Evolutionary conservation across 2,329 filamentous ascomycete species (phyloP), one percentile per base, ranked within the genome.

Genomic region (Dactylella cylindrospora): DNA sequence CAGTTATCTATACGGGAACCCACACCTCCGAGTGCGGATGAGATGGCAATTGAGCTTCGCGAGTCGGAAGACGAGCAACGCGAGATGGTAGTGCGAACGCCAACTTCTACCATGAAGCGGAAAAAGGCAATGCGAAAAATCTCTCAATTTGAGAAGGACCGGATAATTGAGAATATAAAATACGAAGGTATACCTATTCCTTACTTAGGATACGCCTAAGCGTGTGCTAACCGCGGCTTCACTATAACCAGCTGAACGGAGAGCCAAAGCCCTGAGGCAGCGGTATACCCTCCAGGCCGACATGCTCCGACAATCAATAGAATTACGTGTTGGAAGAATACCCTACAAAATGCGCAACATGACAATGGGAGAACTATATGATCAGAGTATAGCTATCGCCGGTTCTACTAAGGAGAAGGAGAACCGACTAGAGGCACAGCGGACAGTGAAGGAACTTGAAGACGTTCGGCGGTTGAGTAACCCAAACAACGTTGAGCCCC

Each of bases 311-410:
- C 59, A 64, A 25, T 22, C 33, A 3, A 64, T 64, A 15, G 59
- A 64, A 43, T 44, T 55, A 4, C 44, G 59, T 20, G 40, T 64
- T 9, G 59, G 52, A 5, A 44, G 59, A 12, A 52, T 64, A 7
- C 59, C 59, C 1, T 55, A 57, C 33, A 64, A 64, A 38, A 55
- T 64, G 51, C 44, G 59, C 6, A 57, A 64, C 20, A 40, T 64
- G 32, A 57, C 46, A 8, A 57, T 64, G 45, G 51, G 59, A n/a
- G 59, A 64, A 7, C 46, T 64, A 12, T 57, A 51, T 29, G 51
- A 64, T 33, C 39, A 55, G n/a, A 32, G 29, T 12, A 7, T 50
- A 15, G 49, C 57, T 4, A 32, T 49, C 10, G 41, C 35, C 13
- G 50, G 46, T 15, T 23, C 40, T 8, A 31, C 29, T 8, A 54